Evolutionary conservation across 164 flowering plant species (phyloP).

Genomic region (Berberis vulgaris): DNA sequence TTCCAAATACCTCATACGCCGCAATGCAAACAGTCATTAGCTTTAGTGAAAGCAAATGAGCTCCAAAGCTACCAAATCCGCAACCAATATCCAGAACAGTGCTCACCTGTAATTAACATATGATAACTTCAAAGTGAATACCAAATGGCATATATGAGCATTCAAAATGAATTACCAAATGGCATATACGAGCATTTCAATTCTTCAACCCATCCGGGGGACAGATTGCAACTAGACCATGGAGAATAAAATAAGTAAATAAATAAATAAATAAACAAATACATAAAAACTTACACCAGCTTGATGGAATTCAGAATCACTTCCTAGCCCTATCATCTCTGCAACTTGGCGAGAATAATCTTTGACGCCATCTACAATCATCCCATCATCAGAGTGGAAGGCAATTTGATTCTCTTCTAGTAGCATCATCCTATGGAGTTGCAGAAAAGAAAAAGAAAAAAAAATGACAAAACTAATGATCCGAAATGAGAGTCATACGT

Average conservation of each 20-base stretch:
- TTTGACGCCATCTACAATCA: constrained; percentile 75
- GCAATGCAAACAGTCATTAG: constrained; percentile 83
- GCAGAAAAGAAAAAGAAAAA: not conserved
- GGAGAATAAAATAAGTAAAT: too few relatives aligned
- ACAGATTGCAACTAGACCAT: too few relatives aligned
- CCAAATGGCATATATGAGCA: too few relatives aligned
- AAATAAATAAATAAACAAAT: too few relatives aligned
- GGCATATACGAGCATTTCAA: too few relatives aligned
- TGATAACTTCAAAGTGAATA: not conserved
- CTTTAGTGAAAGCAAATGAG: constrained; percentile 75
- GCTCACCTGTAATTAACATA: constrained; percentile 46
- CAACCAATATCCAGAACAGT: constrained; percentile 86
- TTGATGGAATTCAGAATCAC: constrained; percentile 69
- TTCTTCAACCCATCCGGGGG: too few relatives aligned
- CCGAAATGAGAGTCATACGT: not conserved
- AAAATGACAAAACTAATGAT: not conserved
- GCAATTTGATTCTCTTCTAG: constrained; percentile 96
- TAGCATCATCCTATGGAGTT: constrained; percentile 63
- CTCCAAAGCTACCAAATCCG: constrained; percentile 97
- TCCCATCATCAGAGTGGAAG: constrained; percentile 85
- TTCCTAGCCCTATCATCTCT: constrained; percentile 83
- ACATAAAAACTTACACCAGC: constrained; percentile 67
- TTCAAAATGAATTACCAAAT: too few relatives aligned
- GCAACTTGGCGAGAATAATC: constrained; percentile 91
- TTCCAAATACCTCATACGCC: constrained; percentile 84